These are phyloP conservation scores for Saccharomyces jurei DNA, from an alignment of 805 yeast species.

Conservation along the genomic window DNA sequence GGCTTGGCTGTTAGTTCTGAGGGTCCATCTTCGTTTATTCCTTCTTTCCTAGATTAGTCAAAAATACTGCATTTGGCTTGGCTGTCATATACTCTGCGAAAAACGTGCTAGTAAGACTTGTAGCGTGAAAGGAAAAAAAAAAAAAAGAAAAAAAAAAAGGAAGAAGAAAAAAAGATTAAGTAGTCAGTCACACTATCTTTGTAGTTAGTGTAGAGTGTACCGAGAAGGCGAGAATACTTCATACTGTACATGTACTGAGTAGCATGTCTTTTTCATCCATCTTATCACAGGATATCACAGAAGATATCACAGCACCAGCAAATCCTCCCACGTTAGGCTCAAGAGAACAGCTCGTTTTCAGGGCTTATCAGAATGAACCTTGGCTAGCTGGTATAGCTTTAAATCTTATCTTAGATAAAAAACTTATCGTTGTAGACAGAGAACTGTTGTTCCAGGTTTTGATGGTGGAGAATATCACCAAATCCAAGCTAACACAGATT, in stretches of 20 bases:
- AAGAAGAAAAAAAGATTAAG: neutral
- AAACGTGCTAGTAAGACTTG: neutral
- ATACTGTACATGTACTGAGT: neutral
- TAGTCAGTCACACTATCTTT: neutral
- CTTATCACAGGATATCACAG: slow-evolving; percentile 22
- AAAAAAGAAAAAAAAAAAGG: neutral
- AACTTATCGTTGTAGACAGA: slow-evolving; percentile 10
- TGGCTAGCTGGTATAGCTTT: slow-evolving; percentile 9
- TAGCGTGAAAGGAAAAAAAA: neutral
- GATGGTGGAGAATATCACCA: slow-evolving; percentile 45
- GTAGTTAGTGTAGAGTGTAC: neutral
- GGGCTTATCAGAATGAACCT: slow-evolving; percentile 15
- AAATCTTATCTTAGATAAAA: slow-evolving; percentile 11
- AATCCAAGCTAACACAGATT: slow-evolving; percentile 42
- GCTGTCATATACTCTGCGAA: neutral
- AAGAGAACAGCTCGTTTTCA: slow-evolving; percentile 11
- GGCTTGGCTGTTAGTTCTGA: neutral
- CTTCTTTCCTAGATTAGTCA: neutral
- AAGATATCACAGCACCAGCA: slow-evolving; percentile 4
- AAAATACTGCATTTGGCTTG: neutral
- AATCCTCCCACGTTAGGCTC: slow-evolving; percentile 2
- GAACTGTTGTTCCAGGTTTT: slow-evolving; percentile 47
- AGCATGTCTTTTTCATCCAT: slow-evolving; percentile 11
- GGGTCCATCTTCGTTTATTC: neutral
- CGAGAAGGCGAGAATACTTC: neutral